Evolutionary conservation across 257 asterid species (phyloP), one percentile per base, ranked within the genome.

Genomic region (Solanum pinnatisectum): DNA sequence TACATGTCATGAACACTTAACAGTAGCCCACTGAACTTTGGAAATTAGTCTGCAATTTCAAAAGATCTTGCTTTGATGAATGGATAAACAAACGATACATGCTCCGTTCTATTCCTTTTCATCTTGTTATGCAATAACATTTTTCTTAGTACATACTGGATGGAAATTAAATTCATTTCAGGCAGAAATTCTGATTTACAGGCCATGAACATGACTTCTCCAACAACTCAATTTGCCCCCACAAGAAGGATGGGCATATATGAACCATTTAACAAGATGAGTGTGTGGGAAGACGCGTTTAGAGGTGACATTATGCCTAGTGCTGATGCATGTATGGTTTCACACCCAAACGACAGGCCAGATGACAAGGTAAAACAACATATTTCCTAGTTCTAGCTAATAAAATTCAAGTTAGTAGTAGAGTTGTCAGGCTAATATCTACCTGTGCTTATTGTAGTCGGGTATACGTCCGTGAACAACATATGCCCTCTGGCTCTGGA

Each of bases 241-340:
- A 88, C 98, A 18, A 91, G 96, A 86, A 91, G 96, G 90, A 93
- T 96, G 91, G 93, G 95, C 1, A 83, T 95, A 36, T 93, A 91
- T 85, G 98, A 95, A 83, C 93, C 99, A 2, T 88, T 94, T 87
- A 94, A 92, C 91, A 98, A 93, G 44, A 92, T 96, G 27, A 90
- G 94, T 92, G 90, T 95, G 96, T 96, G 98, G 99, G 98, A 94
- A 8, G 99, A 93, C 22, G 23, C 96, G 11, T 93, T 93, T 42
- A 94, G 92, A 42, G 93, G 92, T 46, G 91, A 90, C 76, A 92
- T 94, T 49, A 90, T 91, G 90, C 92, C 96, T 32, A 92, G 90
- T 15, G 30, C 90, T 10, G 95, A 90, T 33, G 91, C 90, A 0
- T 92, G 93, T 87, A 59, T 89, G 87, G 88, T 93, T 84, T 42